A percentile compares a stretch with the other conserved stretches of the same genome.
Evolutionary conservation across 2,329 filamentous ascomycete species (phyloP).

Genomic region (Clathrospora elynae): DNA sequence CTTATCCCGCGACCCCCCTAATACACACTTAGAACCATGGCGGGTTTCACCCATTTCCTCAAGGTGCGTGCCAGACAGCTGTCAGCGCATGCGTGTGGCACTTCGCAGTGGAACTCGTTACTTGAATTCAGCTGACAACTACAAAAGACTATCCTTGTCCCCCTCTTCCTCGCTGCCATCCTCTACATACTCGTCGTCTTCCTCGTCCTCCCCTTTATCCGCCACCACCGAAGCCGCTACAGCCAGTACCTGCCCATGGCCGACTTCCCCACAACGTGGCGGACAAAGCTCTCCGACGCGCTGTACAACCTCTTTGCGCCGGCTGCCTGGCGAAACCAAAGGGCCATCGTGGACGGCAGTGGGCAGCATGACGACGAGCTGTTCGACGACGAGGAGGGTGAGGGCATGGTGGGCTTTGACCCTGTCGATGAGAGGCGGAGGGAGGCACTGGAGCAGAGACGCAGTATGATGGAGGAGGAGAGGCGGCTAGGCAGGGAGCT

Average conservation of each 20-base stretch:
- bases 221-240: slow-evolving; percentile 53
- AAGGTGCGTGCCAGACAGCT: slow-evolving; percentile 31
- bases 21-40: slow-evolving; percentile 32
- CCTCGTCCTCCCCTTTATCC: slow-evolving; percentile 52
- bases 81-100: neutral
- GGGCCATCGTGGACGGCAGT: slow-evolving; percentile 39
- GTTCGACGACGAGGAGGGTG: slow-evolving; percentile 54
- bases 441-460: slow-evolving; percentile 47
- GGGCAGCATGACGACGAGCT: slow-evolving; percentile 46
- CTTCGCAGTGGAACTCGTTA: neutral
- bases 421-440: slow-evolving; percentile 44
- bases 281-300: slow-evolving; percentile 45
- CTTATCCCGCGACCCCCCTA: slow-evolving; percentile 6
- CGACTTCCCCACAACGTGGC: slow-evolving; percentile 30
- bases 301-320: slow-evolving; percentile 42
- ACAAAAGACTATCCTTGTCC: slow-evolving; percentile 52
- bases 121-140: slow-evolving; percentile 15
- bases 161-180: slow-evolving; percentile 50
- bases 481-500: slow-evolving; percentile 77
- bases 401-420: slow-evolving; percentile 55
- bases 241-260: slow-evolving; percentile 51
- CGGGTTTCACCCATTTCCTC: slow-evolving; percentile 42
- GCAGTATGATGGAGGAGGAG: slow-evolving; percentile 55
- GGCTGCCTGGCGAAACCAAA: slow-evolving; percentile 33
- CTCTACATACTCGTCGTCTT: slow-evolving; percentile 52